Conservation (phyloP, 768 basidiomycete genomes). For the Mycena belliarum region DNA sequence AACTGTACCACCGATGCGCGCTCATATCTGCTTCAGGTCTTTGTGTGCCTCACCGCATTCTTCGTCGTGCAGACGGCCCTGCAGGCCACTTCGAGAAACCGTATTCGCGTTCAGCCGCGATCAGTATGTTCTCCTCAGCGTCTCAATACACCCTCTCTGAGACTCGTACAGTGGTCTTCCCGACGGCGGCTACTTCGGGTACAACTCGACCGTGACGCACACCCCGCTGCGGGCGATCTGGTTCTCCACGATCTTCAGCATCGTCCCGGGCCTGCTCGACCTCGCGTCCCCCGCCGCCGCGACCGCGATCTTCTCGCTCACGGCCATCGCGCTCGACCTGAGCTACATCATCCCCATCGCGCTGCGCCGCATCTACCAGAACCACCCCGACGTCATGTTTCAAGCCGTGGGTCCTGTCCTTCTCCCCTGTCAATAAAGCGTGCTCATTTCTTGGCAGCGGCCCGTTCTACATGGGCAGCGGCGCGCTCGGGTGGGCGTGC, state of each 20-base stretch:
- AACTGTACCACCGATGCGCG: neutral
- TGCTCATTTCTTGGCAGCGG: constrained; percentile 35
- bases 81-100: constrained; percentile 80
- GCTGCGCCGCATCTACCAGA: constrained; percentile 63
- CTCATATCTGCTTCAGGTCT: constrained; percentile 39
- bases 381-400: constrained; percentile 84
- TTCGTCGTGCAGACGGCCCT: constrained; percentile 81
- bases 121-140: constrained; percentile 39
- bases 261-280: constrained; percentile 73
- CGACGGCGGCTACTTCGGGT: constrained; percentile 76
- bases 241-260: constrained; percentile 64
- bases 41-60: constrained; percentile 85
- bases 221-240: constrained; percentile 82
- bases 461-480: constrained; percentile 83
- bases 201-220: constrained; percentile 58
- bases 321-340: constrained; percentile 74
- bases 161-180: constrained; percentile 51
- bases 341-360: constrained; percentile 86
- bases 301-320: constrained; percentile 81
- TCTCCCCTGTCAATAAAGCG: neutral
- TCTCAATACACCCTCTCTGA: neutral
- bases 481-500: constrained; percentile 57
- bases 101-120: constrained; percentile 86
- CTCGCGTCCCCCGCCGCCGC: constrained; percentile 78
- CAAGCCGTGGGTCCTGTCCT: constrained; percentile 51